These are phyloP conservation scores for Malassezia psittaci DNA, from an alignment of 1,284 basidiomycete species.

Conservation along the genomic window DNA sequence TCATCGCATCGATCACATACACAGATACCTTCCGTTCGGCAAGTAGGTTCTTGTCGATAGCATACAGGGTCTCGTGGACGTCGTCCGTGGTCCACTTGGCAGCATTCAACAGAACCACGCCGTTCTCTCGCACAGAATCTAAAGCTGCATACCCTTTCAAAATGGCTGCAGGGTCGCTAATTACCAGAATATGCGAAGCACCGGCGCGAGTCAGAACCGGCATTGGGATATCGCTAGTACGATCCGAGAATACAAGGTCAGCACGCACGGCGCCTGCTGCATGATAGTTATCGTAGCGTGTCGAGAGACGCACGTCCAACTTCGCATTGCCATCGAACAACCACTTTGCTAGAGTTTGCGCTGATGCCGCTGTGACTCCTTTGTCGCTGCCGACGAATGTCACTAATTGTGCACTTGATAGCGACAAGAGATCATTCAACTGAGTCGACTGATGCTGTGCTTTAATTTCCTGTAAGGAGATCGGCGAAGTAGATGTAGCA, in stretches of 20 bases:
- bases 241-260: constrained; percentile 33
- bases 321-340: constrained; percentile 27
- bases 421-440: constrained; percentile 23
- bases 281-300: constrained; percentile 45
- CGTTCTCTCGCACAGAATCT: constrained; percentile 31
- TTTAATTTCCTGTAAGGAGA: constrained; percentile 24
- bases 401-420: constrained; percentile 29
- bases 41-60: constrained; percentile 37
- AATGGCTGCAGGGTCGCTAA: constrained; percentile 33
- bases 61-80: constrained; percentile 34
- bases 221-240: constrained; percentile 31
- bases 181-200: constrained; percentile 29
- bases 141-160: constrained; percentile 38
- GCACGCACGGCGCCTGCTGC: constrained; percentile 36
- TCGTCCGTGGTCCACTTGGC: constrained; percentile 39
- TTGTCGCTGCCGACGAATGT: constrained; percentile 42
- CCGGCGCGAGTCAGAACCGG: constrained; percentile 30
- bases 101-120: constrained; percentile 39
- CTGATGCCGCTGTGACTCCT: constrained; percentile 29
- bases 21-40: constrained; percentile 34
- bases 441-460: constrained; percentile 17
- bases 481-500: constrained; percentile 16
- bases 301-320: constrained; percentile 30
- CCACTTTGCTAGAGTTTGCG: constrained; percentile 28
- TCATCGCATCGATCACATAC: constrained; percentile 32